These are phyloP conservation scores for Cladobotryum protrusum DNA, from an alignment of 2,329 filamentous ascomycete genomes.

Conservation along the genomic window DNA sequence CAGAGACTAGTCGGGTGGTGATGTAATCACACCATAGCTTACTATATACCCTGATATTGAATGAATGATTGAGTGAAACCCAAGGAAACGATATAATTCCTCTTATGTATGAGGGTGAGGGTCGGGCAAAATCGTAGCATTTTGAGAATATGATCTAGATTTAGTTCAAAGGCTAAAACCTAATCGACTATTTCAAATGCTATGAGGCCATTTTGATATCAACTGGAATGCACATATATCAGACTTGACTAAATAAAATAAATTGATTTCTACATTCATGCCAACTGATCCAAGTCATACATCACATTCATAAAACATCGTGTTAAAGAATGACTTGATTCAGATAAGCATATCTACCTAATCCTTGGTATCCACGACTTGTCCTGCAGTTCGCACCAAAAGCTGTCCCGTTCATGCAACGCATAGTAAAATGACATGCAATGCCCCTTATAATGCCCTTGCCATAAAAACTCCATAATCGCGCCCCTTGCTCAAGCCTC, in stretches of 20 bases:
- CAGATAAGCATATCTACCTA: constrained; percentile 17
- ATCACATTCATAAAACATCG: background rate
- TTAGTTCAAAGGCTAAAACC: no score
- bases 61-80: no score
- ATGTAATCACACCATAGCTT: background rate
- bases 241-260: no score
- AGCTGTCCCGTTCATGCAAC: constrained; percentile 13
- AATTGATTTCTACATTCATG: no score
- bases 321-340: constrained; percentile 5
- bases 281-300: background rate
- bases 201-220: no score
- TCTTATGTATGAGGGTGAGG: no score
- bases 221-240: no score
- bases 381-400: constrained; percentile 20
- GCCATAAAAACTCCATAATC: constrained; percentile 10
- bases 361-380: constrained; percentile 25
- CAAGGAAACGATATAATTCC: no score
- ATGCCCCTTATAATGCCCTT: constrained; percentile 6
- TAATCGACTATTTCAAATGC: no score
- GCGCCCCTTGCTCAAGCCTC: background rate
- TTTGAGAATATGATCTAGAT: no score
- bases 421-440: constrained; percentile 12
- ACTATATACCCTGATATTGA: no score
- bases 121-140: no score
- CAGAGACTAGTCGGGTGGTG: background rate